A percentile compares a stretch with the other conserved stretches of the same genome.
These are phyloP conservation scores for Scheffersomyces ergatensis DNA, from an alignment of 805 yeast species.

Conservation along the genomic window DNA sequence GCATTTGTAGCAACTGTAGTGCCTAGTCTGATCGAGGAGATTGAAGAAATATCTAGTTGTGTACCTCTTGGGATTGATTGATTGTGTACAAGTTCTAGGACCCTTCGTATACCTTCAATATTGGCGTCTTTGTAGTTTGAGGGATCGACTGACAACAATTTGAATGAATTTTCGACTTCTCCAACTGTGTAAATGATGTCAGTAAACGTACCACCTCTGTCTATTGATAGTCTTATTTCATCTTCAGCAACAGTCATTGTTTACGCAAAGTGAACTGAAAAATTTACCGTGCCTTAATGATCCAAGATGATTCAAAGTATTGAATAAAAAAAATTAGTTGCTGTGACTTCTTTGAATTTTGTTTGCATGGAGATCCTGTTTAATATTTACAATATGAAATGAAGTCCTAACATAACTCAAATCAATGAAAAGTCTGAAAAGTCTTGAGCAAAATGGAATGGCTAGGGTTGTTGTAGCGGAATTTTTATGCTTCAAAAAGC, in stretches of 20 bases:
- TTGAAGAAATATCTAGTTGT: slow-evolving; percentile 55
- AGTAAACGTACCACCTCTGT: slow-evolving; percentile 86
- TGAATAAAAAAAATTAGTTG: too few relatives aligned
- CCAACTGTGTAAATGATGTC: slow-evolving; percentile 56
- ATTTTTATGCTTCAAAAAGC: too few relatives aligned
- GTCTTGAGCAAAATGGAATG: too few relatives aligned
- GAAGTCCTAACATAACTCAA: too few relatives aligned
- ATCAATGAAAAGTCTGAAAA: too few relatives aligned
- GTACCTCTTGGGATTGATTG: slow-evolving; percentile 43
- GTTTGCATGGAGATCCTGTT: too few relatives aligned
- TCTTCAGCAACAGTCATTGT: slow-evolving; percentile 8
- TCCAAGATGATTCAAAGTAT: too few relatives aligned
- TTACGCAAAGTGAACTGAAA: too few relatives aligned
- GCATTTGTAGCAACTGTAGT: slow-evolving; percentile 97
- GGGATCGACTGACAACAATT: slow-evolving; percentile 86
- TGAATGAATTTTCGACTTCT: slow-evolving; percentile 64
- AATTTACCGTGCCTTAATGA: too few relatives aligned
- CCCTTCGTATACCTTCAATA: slow-evolving; percentile 82
- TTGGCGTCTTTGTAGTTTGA: slow-evolving; percentile 87
- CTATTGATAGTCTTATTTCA: slow-evolving; percentile 24
- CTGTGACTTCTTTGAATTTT: too few relatives aligned
- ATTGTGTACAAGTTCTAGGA: slow-evolving; percentile 60
- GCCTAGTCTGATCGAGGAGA: slow-evolving; percentile 79
- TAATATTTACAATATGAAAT: too few relatives aligned
- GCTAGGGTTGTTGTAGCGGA: too few relatives aligned